A percentile compares a stretch with the other conserved stretches of the same genome.
Evolutionary conservation across 352 stramenopile species (phyloP).

Genomic region (Globisporangium polare): DNA sequence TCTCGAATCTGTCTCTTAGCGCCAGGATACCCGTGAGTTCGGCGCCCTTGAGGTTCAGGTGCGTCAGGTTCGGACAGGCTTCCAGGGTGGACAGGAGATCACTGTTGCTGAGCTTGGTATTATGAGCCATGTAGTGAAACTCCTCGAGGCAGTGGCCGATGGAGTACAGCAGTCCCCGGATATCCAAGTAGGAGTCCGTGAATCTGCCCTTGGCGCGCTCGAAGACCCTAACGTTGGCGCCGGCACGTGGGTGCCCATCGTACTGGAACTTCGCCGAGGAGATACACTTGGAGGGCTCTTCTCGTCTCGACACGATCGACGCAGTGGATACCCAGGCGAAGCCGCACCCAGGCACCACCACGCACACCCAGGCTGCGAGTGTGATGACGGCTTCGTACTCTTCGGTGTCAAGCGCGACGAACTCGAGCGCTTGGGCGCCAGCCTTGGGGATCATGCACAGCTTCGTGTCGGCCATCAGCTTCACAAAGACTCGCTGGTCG

Average conservation of each 20-base stretch:
- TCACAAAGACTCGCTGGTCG: conserved; percentile 22
- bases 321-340: conserved; percentile 24
- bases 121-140: not conserved
- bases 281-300: conserved; percentile 12
- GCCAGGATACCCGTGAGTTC: not conserved
- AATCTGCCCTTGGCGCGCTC: not conserved
- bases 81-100: not conserved
- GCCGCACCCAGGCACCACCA: conserved; percentile 34
- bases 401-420: not conserved
- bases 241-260: not conserved
- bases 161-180: not conserved
- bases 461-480: conserved; percentile 20
- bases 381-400: conserved; percentile 35
- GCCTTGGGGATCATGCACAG: conserved; percentile 13
- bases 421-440: conserved; percentile 14
- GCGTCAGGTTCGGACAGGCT: not conserved
- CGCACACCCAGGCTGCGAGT: conserved; percentile 21
- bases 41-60: not conserved
- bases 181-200: not conserved
- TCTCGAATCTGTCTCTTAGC: not conserved
- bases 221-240: not conserved
- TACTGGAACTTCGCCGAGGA: too few relatives aligned
- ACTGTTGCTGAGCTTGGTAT: not conserved
- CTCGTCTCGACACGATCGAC: conserved; percentile 4
- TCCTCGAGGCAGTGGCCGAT: not conserved